Conservation (phyloP, 2,329 filamentous ascomycete species). For the Fusarium sp. region DNA sequence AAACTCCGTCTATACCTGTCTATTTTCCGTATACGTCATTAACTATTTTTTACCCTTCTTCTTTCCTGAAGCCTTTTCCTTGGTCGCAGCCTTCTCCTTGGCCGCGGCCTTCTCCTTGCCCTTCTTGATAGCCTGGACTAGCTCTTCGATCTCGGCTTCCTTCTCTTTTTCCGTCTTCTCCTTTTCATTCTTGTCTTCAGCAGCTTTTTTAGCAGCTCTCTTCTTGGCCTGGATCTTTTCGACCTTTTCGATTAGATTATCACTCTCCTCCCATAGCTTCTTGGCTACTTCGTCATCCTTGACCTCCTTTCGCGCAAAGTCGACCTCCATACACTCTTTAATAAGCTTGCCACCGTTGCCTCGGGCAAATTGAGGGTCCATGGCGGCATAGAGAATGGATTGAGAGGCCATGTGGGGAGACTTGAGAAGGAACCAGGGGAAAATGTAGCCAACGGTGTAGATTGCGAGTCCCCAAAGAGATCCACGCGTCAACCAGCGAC, state of each 20-base stretch:
- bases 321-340: conserved; percentile 88
- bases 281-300: conserved; percentile 83
- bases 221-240: conserved; percentile 73
- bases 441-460: conserved; percentile 81
- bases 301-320: conserved; percentile 78
- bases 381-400: conserved; percentile 84
- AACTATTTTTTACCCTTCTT: conserved; percentile 45
- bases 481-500: conserved; percentile 87
- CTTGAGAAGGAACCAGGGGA: conserved; percentile 92
- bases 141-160: conserved; percentile 50
- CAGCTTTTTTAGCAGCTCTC: conserved; percentile 57
- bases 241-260: conserved; percentile 84
- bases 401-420: conserved; percentile 86
- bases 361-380: conserved; percentile 79
- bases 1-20: conserved; percentile 43
- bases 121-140: conserved; percentile 61
- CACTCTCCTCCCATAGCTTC: conserved; percentile 89
- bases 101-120: conserved; percentile 49
- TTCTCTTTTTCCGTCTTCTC: conserved; percentile 53
- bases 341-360: conserved; percentile 77
- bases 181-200: conserved; percentile 51
- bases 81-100: conserved; percentile 41
- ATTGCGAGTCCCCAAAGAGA: conserved; percentile 81
- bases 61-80: conserved; percentile 43
- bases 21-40: conserved; percentile 35